These are phyloP conservation scores for Cinchona pubescens DNA, from an alignment of 257 asterid species.

Conservation along the genomic window DNA sequence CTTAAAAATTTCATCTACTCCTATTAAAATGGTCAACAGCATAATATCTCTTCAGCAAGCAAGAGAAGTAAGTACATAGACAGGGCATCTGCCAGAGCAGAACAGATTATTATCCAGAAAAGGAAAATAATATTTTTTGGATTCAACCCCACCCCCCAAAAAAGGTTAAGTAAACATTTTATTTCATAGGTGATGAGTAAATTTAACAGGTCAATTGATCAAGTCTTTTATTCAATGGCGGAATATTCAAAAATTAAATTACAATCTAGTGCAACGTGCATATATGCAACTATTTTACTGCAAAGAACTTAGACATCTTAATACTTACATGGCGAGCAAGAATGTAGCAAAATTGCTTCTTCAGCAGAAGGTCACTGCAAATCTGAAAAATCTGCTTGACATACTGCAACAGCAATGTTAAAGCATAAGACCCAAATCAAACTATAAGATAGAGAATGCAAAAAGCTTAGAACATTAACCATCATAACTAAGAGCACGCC, in stretches of 20 bases:
- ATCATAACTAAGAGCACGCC: not conserved
- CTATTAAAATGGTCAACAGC: not conserved
- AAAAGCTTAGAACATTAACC: not conserved
- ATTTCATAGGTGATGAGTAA: too few species aligned
- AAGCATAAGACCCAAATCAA: not conserved
- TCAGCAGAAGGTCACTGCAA: conserved; percentile 52
- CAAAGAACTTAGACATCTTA: conserved; percentile 1
- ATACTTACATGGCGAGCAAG: conserved; percentile 89
- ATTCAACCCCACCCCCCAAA: not conserved
- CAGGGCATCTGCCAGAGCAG: not conserved
- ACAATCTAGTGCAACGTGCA: not conserved
- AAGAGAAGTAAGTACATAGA: not conserved
- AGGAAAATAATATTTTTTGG: too few species aligned
- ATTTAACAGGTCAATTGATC: not conserved
- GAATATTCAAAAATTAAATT: not conserved
- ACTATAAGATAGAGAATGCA: not conserved
- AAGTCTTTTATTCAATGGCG: not conserved
- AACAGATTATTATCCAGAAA: not conserved
- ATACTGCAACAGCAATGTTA: conserved; percentile 45
- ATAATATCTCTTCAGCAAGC: not conserved
- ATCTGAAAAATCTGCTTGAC: conserved; percentile 63
- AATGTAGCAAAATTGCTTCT: conserved; percentile 79
- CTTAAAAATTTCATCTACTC: not conserved
- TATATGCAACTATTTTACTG: not conserved
- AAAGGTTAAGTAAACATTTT: too few species aligned